phyloP scores from a whole-genome alignment of 2,329 filamentous ascomycete species.

The Alternaria burnsii region DNA sequence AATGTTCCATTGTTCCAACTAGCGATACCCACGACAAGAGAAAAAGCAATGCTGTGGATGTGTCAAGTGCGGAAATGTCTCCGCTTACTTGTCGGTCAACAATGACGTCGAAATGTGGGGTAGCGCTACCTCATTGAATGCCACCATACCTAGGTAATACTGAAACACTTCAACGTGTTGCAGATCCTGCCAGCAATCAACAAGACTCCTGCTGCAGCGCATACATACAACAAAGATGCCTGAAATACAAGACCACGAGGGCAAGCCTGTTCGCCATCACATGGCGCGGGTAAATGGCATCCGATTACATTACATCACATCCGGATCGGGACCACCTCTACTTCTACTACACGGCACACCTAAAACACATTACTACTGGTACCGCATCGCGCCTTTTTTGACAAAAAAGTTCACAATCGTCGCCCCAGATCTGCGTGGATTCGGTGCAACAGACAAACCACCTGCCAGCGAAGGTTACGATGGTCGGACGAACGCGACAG shows the following conservation, averaged over 20 bases:
- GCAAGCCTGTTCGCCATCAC: conserved; percentile 22
- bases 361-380: conserved; percentile 48
- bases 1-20: rapidly evolving
- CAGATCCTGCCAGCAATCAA: neutral
- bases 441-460: conserved; percentile 53
- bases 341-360: conserved; percentile 35
- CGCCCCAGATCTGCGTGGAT: conserved; percentile 50
- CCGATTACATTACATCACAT: conserved; percentile 32
- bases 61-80: neutral
- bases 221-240: conserved; percentile 18
- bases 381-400: conserved; percentile 46
- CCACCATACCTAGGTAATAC: neutral
- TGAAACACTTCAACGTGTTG: neutral
- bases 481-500: conserved; percentile 46
- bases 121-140: neutral
- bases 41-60: neutral
- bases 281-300: conserved; percentile 34
- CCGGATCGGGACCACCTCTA: conserved; percentile 28
- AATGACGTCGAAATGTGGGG: conserved; percentile 1
- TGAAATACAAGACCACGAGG: conserved; percentile 29
- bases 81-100: neutral
- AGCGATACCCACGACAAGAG: neutral
- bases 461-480: conserved; percentile 50
- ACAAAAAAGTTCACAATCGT: conserved; percentile 49
- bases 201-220: neutral